Evolutionary conservation across 768 basidiomycete species (phyloP).

Genomic region (Mycena olivaceomarginata): DNA sequence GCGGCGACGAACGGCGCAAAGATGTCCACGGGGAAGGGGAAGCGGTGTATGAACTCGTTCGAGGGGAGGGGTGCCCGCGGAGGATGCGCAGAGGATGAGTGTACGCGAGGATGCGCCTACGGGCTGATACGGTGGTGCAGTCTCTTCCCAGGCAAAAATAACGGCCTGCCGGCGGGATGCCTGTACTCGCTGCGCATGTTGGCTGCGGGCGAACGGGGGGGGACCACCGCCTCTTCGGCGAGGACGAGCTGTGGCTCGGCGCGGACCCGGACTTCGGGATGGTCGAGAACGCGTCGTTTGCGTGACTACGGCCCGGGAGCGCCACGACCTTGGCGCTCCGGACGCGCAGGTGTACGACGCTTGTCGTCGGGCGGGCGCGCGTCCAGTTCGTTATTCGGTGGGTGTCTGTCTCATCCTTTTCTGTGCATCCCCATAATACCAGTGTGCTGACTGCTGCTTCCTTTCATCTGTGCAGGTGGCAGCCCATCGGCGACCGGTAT

Average conservation of each 20-base stretch:
- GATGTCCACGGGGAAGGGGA: too few species aligned
- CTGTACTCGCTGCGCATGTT: constrained; percentile 93
- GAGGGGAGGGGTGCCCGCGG: constrained; percentile 92
- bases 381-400: constrained; percentile 76
- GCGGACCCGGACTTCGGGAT: too few species aligned
- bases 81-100: constrained; percentile 93
- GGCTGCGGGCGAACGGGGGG: too few species aligned
- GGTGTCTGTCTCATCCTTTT: constrained; percentile 15
- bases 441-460: not conserved
- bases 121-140: not conserved
- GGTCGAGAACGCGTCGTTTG: constrained; percentile 93
- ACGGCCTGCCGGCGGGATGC: constrained; percentile 50
- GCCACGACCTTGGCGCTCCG: constrained; percentile 64
- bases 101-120: constrained; percentile 92
- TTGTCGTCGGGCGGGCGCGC: constrained; percentile 79
- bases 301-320: constrained; percentile 73
- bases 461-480: constrained; percentile 65
- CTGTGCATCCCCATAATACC: not conserved
- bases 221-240: constrained; percentile 80
- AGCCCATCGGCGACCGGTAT: constrained; percentile 60
- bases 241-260: constrained; percentile 87
- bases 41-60: constrained; percentile 68
- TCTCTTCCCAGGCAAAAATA: rapidly evolving
- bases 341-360: constrained; percentile 97
- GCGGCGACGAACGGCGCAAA: too few species aligned